phyloP scores from a whole-genome alignment of 2,329 filamentous ascomycete species.

The Epichloe elymi region DNA sequence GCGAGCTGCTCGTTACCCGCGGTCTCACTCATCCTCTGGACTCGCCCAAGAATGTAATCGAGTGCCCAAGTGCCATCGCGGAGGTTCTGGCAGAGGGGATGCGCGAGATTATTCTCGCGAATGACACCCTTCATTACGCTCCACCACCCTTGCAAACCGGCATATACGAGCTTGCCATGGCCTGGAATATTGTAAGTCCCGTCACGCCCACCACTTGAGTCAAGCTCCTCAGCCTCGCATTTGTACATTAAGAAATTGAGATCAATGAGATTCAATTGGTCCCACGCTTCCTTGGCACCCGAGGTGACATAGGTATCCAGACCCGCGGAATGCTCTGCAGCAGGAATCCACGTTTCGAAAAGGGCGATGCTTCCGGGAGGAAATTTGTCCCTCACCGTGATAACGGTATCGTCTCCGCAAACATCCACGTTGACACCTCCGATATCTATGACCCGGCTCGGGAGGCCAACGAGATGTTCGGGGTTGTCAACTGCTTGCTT shows the following conservation, averaged over 20 bases:
- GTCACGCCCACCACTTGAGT: constrained; percentile 64
- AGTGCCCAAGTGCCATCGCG: constrained; percentile 85
- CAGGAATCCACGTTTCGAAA: constrained; percentile 92
- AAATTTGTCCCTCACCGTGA: constrained; percentile 71
- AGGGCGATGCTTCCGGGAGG: constrained; percentile 88
- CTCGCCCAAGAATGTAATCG: constrained; percentile 69
- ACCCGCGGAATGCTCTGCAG: constrained; percentile 68
- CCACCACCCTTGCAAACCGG: constrained; percentile 98
- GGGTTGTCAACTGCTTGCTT: constrained; percentile 54
- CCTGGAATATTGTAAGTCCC: constrained; percentile 83
- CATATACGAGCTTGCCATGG: constrained; percentile 77
- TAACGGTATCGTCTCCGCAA: constrained; percentile 61
- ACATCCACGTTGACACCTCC: constrained; percentile 60
- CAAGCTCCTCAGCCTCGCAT: constrained; percentile 76
- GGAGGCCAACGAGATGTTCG: constrained; percentile 64
- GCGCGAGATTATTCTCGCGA: constrained; percentile 77
- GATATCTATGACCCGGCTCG: constrained; percentile 64
- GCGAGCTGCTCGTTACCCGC: constrained; percentile 48
- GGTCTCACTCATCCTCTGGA: constrained; percentile 58
- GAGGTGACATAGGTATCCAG: constrained; percentile 79
- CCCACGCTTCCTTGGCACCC: constrained; percentile 67
- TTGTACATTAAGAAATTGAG: constrained; percentile 87
- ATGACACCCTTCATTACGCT: constrained; percentile 78
- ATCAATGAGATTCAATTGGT: constrained; percentile 60
- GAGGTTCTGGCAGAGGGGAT: constrained; percentile 86